Evolutionary conservation across 352 stramenopile genomes (phyloP), one percentile per base, ranked within the genome.

Genomic region (Stramenopiles sp.): DNA sequence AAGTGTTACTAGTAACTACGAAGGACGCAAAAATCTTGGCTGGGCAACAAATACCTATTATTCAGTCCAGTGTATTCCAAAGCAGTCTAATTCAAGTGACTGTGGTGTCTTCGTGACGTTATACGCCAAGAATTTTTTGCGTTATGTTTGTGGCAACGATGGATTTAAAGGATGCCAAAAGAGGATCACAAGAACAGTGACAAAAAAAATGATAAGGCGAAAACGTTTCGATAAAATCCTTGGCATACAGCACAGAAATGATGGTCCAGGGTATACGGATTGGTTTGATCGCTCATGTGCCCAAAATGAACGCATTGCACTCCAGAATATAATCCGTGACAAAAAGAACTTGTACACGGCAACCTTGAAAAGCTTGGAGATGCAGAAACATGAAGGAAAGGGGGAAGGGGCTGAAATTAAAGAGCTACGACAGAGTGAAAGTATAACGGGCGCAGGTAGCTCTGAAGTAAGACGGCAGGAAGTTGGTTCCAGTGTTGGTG

Each of bases 31-130:
- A 55, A 55, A 55, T 55, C 4, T 14, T 14, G 39, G 39, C 39
- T 55, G 4, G 4, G 39, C 39, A 55, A 55, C 4, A 55, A 4
- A 14, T 55, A 55, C 4, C 4, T 55, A 14, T 55, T 4, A 55
- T 78, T 14, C 4, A 31, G 71, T 78, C 71, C 4, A 78, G 14
- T 4, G 31, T 78, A 33, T 78, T 33, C 71, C 71, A 78, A 31
- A 33, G 22, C 71, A 78, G 22, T 4, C 30, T 14, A 78, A 78
- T 78, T 31, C 30, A 14, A 33, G 4, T 31, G 71, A 78, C 71
- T 78, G 71, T 78, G 71, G 71, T 31, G 71, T 78, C 4, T 78
- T 78, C 22, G 31, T 78, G 4, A 33, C 71, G 8, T 33, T 78
- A 14, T 78, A 78, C 14, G 39, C 39, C 4, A 14, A 55, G 14